Evolutionary conservation across 495 filamentous ascomycete genomes (phyloP), one percentile per base, ranked within the genome.

Genomic region (Echria macrotheca): DNA sequence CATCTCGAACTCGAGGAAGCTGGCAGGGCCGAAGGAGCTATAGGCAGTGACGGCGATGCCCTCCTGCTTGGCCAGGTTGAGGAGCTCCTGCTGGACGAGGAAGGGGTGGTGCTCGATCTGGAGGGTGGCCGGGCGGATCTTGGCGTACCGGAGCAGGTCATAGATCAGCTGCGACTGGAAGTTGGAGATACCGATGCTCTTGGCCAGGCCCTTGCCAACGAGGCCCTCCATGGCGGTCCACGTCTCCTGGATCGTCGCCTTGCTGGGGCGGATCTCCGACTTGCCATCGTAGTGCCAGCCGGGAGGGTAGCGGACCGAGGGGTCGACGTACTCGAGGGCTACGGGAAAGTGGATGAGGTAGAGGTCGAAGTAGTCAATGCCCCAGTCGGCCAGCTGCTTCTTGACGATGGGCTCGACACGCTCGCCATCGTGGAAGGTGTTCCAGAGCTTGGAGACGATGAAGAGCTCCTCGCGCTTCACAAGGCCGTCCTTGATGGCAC

Each of bases 81-180:
- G 65, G 36, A 96, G 79, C 25, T 81, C 78, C 53, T 71, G 70
- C 77, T 96, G 91, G 32, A 84, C 82, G 50, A 96, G 81, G 80
- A 90, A 96, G n/a, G 91, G 91, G 76, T 97, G 91, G 73, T 95
- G 91, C 77, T 96, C 91, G 71, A 97, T 86, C 76, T 97, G 91
- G 29, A 96, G 84, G 32, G 85, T 84, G 15, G 87, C 81, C 10
- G 89, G 89, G 28, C 72, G 76, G 65, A 90, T 78, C 53, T 78
- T 80, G 32, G 89, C 88, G 69, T 94, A 93, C 42, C 87, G 81
- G 56, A 95, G 76, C 53, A 95, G 71, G 66, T 96, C 91, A 66
- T 91, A 81, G 59, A 97, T 65, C 49, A 94, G 74, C 62, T 85
- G 77, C 35, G 80, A 82, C 64, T 83, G 84, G 84, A 93, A 95